Evolutionary conservation across 805 yeast species (phyloP).

Genomic region (Maudiozyma serrabonitensis): DNA sequence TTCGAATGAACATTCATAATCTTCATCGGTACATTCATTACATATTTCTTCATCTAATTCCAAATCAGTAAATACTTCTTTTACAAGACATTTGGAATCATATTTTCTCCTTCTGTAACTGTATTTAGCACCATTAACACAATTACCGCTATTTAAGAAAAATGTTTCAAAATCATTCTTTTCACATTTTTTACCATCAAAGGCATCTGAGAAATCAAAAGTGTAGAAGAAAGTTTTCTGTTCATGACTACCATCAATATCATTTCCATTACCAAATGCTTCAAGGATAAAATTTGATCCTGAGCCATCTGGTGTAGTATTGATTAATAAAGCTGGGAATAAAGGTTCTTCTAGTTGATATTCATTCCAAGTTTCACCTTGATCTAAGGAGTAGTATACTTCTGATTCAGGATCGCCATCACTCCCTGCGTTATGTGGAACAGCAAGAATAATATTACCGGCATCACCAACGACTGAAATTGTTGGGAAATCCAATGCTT

Average conservation of each 20-base stretch:
- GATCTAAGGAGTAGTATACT: constrained; percentile 53
- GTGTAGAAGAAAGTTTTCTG: constrained; percentile 14
- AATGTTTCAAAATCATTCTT: constrained; percentile 55
- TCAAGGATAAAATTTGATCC: constrained; percentile 46
- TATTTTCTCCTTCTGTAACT: constrained; percentile 54
- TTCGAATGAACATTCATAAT: constrained; percentile 62
- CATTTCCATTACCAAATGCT: constrained; percentile 28
- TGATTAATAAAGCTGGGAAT: constrained; percentile 31
- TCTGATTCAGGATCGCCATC: constrained; percentile 31
- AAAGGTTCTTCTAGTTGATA: constrained; percentile 38
- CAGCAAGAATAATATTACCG: constrained; percentile 62
- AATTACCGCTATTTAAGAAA: constrained; percentile 33
- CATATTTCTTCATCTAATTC: constrained; percentile 44
- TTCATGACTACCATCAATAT: constrained; percentile 7
- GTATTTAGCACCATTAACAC: constrained; percentile 64
- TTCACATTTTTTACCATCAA: constrained; percentile 35
- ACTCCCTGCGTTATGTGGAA: constrained; percentile 34
- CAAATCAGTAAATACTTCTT: constrained; percentile 30
- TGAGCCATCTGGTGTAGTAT: constrained; percentile 64
- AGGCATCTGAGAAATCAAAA: constrained; percentile 51
- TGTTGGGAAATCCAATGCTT: constrained; percentile 43
- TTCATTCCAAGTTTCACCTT: constrained; percentile 57
- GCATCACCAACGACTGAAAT: constrained; percentile 61
- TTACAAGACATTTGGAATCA: constrained; percentile 48
- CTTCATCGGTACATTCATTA: constrained; percentile 47